A percentile compares a stretch with the other conserved stretches of the same genome.
Conservation (phyloP, 768 basidiomycete species). For the Coprinopsis cinerea region DNA sequence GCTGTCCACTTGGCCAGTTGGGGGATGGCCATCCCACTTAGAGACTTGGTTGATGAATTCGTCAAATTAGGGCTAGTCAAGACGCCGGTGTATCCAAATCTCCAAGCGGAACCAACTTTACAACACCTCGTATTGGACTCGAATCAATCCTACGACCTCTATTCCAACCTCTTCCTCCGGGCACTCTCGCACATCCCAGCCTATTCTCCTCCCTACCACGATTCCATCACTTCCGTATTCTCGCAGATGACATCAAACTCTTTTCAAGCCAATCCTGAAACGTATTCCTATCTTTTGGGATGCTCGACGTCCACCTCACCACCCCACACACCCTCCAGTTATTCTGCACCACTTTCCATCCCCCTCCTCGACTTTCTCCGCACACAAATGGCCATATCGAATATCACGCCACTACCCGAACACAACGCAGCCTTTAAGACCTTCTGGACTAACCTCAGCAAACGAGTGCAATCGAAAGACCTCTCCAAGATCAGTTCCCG, state of each 20-base stretch:
- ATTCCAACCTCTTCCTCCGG: constrained; percentile 51
- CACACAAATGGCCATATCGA: constrained; percentile 34
- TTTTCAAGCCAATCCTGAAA: constrained; percentile 32
- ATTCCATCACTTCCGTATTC: neutral
- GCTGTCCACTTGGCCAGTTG: constrained; percentile 45
- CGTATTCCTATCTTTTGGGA: constrained; percentile 23
- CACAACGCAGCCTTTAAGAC: neutral
- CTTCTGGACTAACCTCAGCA: neutral
- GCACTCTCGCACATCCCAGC: constrained; percentile 39
- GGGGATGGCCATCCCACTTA: constrained; percentile 41
- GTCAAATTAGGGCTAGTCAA: constrained; percentile 25
- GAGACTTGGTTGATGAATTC: constrained; percentile 11
- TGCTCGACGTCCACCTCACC: too few relatives aligned
- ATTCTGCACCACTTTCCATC: constrained; percentile 20
- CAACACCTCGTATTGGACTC: constrained; percentile 22
- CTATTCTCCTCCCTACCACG: neutral
- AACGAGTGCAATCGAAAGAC: constrained; percentile 19
- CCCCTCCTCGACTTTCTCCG: constrained; percentile 45
- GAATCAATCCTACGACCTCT: constrained; percentile 16
- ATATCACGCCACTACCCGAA: constrained; percentile 27
- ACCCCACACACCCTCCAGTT: too few relatives aligned
- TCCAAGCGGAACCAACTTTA: constrained; percentile 5
- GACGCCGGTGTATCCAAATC: constrained; percentile 36
- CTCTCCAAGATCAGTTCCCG: too few relatives aligned
- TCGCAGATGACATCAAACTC: neutral